Conservation (phyloP, 495 filamentous ascomycete genomes). For the Echria macrotheca region DNA sequence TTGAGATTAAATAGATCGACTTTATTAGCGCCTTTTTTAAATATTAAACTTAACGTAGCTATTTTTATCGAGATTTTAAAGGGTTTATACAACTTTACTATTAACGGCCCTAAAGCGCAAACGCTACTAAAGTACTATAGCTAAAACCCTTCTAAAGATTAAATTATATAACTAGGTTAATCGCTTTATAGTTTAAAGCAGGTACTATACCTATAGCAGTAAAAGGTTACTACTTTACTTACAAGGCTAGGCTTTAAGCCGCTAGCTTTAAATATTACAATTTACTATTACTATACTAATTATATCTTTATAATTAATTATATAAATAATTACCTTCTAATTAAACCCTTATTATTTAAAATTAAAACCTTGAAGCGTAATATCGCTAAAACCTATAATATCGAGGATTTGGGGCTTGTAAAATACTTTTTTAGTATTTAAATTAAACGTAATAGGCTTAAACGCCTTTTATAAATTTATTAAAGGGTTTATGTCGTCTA, state of each 20-base stretch:
- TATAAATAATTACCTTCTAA: neutral
- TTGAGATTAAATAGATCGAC: neutral
- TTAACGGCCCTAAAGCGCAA: neutral
- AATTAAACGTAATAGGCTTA: neutral
- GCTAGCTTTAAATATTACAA: neutral
- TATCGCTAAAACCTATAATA: neutral
- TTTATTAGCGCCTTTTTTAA: neutral
- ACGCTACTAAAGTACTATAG: neutral
- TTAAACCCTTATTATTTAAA: neutral
- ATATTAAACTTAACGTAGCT: neutral
- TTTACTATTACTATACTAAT: neutral
- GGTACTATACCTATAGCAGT: neutral
- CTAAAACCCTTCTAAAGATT: neutral
- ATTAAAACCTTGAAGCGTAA: neutral
- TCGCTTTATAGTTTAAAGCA: neutral
- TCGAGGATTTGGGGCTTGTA: neutral
- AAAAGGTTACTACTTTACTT: neutral
- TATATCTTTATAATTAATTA: neutral
- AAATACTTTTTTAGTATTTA: neutral
- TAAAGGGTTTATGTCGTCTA: neutral
- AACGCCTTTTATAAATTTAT: neutral
- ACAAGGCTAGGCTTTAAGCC: neutral
- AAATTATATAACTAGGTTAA: too few relatives aligned
- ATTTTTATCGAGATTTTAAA: neutral
- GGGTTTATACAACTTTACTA: neutral